phyloP scores from a whole-genome alignment of 257 asterid species.

The Gynochthodes officinalis region DNA sequence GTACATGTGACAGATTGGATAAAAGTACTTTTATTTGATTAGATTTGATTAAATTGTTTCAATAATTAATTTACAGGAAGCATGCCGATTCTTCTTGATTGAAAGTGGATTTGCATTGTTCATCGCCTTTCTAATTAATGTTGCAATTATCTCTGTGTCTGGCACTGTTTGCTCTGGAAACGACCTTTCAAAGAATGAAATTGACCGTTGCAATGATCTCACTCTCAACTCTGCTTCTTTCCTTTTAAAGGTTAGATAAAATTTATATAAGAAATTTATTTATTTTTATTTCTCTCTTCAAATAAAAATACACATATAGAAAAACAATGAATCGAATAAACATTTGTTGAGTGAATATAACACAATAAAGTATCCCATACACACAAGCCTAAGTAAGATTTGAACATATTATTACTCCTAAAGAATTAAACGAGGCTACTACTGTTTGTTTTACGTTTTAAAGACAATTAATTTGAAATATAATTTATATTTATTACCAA shows the following conservation, averaged over 20 bases:
- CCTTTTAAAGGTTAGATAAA: constrained; percentile 70
- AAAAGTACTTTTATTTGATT: not conserved
- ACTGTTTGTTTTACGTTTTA: too few species aligned
- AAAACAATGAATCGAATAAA: too few species aligned
- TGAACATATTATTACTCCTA: too few species aligned
- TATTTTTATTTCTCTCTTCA: not conserved
- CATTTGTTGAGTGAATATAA: too few species aligned
- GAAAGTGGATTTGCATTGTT: constrained; percentile 87
- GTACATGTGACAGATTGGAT: too few species aligned
- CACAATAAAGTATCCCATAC: too few species aligned
- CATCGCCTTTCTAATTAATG: constrained; percentile 69
- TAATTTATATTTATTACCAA: too few species aligned
- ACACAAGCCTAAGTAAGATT: too few species aligned
- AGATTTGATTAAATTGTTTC: not conserved
- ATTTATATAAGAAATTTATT: not conserved
- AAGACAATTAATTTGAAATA: too few species aligned
- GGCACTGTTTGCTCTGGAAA: constrained; percentile 64
- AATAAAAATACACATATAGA: too few species aligned
- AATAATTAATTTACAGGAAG: constrained; percentile 52
- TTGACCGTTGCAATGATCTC: constrained; percentile 53
- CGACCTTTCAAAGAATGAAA: constrained; percentile 29
- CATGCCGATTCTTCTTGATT: constrained; percentile 69
- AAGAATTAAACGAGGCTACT: too few species aligned
- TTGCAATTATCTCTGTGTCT: constrained; percentile 68
- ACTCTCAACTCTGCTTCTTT: constrained; percentile 87